Evolutionary conservation across 2,329 filamentous ascomycete species (phyloP), one percentile per base, ranked within the genome.

Genomic region (Chaetomium sp.): DNA sequence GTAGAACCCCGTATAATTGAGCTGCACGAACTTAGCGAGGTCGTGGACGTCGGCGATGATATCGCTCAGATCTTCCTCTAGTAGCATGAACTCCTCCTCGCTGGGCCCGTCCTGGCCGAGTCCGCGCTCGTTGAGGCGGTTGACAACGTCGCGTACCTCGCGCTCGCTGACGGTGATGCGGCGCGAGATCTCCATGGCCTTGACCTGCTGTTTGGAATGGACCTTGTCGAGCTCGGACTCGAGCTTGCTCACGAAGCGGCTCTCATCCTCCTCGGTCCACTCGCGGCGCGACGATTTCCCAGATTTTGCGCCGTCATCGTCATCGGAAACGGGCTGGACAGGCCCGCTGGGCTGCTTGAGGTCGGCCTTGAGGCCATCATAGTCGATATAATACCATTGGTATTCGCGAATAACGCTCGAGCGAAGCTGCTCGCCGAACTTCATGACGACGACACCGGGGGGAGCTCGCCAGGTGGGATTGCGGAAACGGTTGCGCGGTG

Each of bases 1-100:
- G 82, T 97, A 96, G 77, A 99, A 99, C 5, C 95, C 95, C 0
- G 94, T 98, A 76, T 99, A 99, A 80, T 99, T 99, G 75, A 99
- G 81, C 80, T 97, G 94, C 7, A 96, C 96, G 76, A 97, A 99
- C 80, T 98, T 98, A 77, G 95, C 93, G 66, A 99, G 84, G 74
- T 99, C 95, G 78, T 99, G 94, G 25, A 99, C 95, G 74, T 99
- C 94, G 71, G 95, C 95, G 76, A 99, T 99, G 74, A 99, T 93
- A 77, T 99, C 95, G 79, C 93, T 97, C 74, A 99, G 80, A 73
- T 97, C 93, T 75, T 97, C 91, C 80, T 99, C 95, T 35, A 98
- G 85, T 72, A 96, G 81, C 81, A 96, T 87, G 73, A 97, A 98
- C 76, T 98, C 94, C 70, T 97, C 93, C 77, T 98, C 95, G 25